Percentiles rank a stretch among this genome's conserved stretches.
These are phyloP conservation scores for Volvox reticuliferus DNA, from an alignment of 139 green algal genomes.

Conservation along the genomic window DNA sequence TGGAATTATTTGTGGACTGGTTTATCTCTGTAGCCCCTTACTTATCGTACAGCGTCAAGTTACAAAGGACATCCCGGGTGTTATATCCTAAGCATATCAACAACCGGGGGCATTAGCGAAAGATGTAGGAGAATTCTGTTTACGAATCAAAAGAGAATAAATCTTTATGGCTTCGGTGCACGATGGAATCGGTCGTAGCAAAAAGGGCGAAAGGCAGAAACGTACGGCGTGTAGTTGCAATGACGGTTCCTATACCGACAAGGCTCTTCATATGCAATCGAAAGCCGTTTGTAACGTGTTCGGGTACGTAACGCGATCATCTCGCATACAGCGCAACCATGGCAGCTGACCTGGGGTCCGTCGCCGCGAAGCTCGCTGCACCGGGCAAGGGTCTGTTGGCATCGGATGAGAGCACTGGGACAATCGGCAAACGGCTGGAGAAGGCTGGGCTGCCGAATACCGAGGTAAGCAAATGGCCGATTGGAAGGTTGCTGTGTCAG, in stretches of 20 bases:
- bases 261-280: no score
- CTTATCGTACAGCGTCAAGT: no score
- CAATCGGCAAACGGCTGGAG: conserved; percentile 90
- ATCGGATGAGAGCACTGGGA: conserved; percentile 84
- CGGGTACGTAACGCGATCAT: no score
- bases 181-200: no score
- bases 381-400: conserved; percentile 85
- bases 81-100: no score
- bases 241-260: background rate
- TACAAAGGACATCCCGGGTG: no score
- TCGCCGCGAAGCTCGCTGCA: conserved; percentile 53
- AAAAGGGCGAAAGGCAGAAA: background rate
- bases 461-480: conserved; percentile 60
- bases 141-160: no score
- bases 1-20: no score
- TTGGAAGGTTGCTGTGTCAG: background rate
- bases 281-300: no score
- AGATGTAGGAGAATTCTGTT: no score
- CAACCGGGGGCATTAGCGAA: no score
- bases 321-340: background rate
- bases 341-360: conserved; percentile 32
- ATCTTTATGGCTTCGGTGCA: background rate
- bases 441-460: conserved; percentile 75
- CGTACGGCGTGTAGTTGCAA: background rate
- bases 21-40: no score